Percentiles rank a stretch among this genome's conserved stretches.
Conservation (phyloP, 495 filamentous ascomycete genomes). For the Cairneyella variabilis region DNA sequence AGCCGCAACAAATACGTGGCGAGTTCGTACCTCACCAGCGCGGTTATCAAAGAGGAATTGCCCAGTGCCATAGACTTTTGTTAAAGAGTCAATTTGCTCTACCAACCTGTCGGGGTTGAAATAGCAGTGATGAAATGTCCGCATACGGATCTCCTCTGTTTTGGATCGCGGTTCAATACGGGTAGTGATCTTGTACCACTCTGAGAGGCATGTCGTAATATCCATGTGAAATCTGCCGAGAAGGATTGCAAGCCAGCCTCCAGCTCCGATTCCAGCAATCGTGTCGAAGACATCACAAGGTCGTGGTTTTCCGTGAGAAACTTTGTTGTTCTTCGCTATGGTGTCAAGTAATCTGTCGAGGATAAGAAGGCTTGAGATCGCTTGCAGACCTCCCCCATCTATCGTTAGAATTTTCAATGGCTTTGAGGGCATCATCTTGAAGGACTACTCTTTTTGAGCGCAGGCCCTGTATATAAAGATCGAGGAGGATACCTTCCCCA, state of each 20-base stretch:
- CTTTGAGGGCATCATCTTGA: slow-evolving; percentile 13
- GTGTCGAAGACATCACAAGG: slow-evolving; percentile 26
- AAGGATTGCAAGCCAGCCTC: slow-evolving; percentile 23
- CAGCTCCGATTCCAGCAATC: slow-evolving; percentile 23
- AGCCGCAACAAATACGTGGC: slow-evolving; percentile 20
- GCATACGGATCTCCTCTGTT: slow-evolving; percentile 11
- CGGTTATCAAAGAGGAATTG: slow-evolving; percentile 14
- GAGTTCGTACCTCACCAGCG: slow-evolving; percentile 7
- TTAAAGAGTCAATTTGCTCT: slow-evolving; percentile 17
- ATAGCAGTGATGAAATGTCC: slow-evolving; percentile 13
- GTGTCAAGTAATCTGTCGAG: slow-evolving; percentile 15
- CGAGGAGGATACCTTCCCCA: slow-evolving; percentile 1
- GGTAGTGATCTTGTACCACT: slow-evolving; percentile 16
- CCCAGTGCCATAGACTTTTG: slow-evolving; percentile 12
- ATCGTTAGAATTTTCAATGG: slow-evolving; percentile 23
- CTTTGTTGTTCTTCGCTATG: slow-evolving; percentile 19
- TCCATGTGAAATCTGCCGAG: slow-evolving; percentile 27
- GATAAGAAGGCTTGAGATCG: slow-evolving; percentile 15
- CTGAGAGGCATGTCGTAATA: slow-evolving; percentile 10
- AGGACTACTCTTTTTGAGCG: slow-evolving; percentile 8
- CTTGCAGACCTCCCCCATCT: slow-evolving; percentile 22
- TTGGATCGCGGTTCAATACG: slow-evolving; percentile 10
- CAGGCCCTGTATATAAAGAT: background rate
- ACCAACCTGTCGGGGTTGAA: slow-evolving; percentile 17
- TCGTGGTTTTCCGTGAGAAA: slow-evolving; percentile 14